A percentile compares a stretch with the other conserved stretches of the same genome.
Evolutionary conservation across 2,329 filamentous ascomycete genomes (phyloP).

Genomic region (Neurospora sp.): DNA sequence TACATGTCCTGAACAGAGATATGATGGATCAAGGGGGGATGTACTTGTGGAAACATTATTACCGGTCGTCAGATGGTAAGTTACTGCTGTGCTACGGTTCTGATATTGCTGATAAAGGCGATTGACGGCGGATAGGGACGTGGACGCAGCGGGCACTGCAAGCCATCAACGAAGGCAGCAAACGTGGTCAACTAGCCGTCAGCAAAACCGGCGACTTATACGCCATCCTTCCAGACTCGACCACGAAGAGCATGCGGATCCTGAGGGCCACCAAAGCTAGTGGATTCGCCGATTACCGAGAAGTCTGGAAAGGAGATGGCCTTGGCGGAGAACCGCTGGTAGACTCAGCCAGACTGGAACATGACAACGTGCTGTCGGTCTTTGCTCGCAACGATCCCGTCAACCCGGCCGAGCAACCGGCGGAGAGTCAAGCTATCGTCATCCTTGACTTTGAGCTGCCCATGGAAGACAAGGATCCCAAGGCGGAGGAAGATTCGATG

Average conservation of each 20-base stretch:
- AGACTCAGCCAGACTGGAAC: constrained; percentile 25
- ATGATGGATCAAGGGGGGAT: constrained; percentile 18
- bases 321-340: constrained; percentile 30
- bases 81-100: neutral
- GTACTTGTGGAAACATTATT: constrained; percentile 30
- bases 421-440: constrained; percentile 19
- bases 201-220: constrained; percentile 26
- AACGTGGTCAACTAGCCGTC: constrained; percentile 27
- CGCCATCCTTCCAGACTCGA: constrained; percentile 27
- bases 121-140: constrained; percentile 14
- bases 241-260: constrained; percentile 21
- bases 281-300: constrained; percentile 23
- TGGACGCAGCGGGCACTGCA: constrained; percentile 26
- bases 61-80: constrained; percentile 24
- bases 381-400: constrained; percentile 20
- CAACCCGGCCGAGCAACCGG: constrained; percentile 3
- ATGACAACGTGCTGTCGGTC: constrained; percentile 27
- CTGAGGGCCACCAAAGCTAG: constrained; percentile 21
- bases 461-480: neutral
- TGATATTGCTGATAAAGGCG: neutral
- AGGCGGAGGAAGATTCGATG: neutral
- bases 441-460: constrained; percentile 27
- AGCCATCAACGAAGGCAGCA: constrained; percentile 20
- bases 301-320: constrained; percentile 26
- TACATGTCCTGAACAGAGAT: constrained; percentile 40